These are phyloP conservation scores for Arachis stenosperma DNA, from an alignment of 306 rosid species.

Conservation along the genomic window DNA sequence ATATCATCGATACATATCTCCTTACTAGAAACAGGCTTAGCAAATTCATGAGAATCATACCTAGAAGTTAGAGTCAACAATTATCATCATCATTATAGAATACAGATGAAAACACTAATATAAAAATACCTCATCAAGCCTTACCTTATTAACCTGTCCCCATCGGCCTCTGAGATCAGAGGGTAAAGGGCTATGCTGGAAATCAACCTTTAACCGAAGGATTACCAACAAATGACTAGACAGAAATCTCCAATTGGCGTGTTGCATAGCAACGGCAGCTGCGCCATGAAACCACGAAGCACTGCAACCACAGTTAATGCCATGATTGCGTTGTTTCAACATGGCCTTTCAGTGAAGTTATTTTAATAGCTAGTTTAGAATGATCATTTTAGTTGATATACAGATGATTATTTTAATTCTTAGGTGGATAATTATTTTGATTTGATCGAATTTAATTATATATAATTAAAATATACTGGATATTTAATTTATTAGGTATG, in stretches of 20 bases:
- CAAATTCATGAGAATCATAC: slow-evolving; percentile 77
- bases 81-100: slow-evolving; percentile 39
- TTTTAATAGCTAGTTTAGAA: too few relatives aligned
- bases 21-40: slow-evolving; percentile 95
- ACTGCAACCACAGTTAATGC: too few relatives aligned
- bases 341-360: too few relatives aligned
- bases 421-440: too few relatives aligned
- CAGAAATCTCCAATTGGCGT: neutral
- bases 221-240: slow-evolving; percentile 92
- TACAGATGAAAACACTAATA: slow-evolving; percentile 37
- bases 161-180: slow-evolving; percentile 58
- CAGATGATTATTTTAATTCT: too few relatives aligned
- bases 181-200: slow-evolving; percentile 91
- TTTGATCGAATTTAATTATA: too few relatives aligned
- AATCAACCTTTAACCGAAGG: slow-evolving; percentile 85
- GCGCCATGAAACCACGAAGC: too few relatives aligned
- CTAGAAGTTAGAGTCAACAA: slow-evolving; percentile 46
- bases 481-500: too few relatives aligned
- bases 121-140: slow-evolving; percentile 18
- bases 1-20: slow-evolving; percentile 79
- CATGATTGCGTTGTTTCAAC: too few relatives aligned
- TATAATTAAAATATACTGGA: too few relatives aligned
- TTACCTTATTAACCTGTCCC: slow-evolving; percentile 64
- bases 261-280: too few relatives aligned
- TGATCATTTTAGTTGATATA: too few relatives aligned